These are phyloP conservation scores for Canavalia gladiata DNA, from an alignment of 306 rosid species.

Conservation along the genomic window DNA sequence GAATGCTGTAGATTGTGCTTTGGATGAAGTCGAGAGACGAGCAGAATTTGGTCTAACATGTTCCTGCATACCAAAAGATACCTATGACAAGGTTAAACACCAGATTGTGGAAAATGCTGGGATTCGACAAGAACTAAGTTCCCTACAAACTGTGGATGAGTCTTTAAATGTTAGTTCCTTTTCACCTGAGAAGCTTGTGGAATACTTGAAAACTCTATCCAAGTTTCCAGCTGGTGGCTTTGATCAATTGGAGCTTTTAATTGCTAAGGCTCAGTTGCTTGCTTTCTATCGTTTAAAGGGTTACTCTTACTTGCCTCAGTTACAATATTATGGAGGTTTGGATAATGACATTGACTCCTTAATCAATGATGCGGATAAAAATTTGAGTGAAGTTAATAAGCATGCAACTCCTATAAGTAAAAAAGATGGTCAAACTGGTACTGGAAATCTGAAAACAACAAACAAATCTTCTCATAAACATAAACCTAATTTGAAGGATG, in stretches of 20 bases:
- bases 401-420: conserved; percentile 49
- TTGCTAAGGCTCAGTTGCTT: conserved; percentile 85
- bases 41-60: conserved; percentile 82
- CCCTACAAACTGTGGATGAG: conserved; percentile 62
- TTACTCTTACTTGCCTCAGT: conserved; percentile 73
- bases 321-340: conserved; percentile 74
- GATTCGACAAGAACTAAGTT: conserved; percentile 64
- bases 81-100: conserved; percentile 58
- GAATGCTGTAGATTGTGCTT: conserved; percentile 77
- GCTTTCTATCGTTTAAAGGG: conserved; percentile 82
- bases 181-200: conserved; percentile 67
- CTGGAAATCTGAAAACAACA: conserved; percentile 53
- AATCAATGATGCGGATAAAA: conserved; percentile 47
- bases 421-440: conserved; percentile 57
- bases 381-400: conserved; percentile 50
- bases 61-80: conserved; percentile 74
- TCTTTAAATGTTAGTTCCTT: conserved; percentile 65
- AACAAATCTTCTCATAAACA: conserved; percentile 63
- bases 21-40: conserved; percentile 82
- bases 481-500: conserved; percentile 74
- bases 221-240: conserved; percentile 66
- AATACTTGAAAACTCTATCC: conserved; percentile 69
- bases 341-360: conserved; percentile 57
- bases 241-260: conserved; percentile 68
- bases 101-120: conserved; percentile 85